Percentiles rank a stretch among this genome's conserved stretches.
Conservation (phyloP, 306 rosid species). For the Boehmeria nivea region DNA sequence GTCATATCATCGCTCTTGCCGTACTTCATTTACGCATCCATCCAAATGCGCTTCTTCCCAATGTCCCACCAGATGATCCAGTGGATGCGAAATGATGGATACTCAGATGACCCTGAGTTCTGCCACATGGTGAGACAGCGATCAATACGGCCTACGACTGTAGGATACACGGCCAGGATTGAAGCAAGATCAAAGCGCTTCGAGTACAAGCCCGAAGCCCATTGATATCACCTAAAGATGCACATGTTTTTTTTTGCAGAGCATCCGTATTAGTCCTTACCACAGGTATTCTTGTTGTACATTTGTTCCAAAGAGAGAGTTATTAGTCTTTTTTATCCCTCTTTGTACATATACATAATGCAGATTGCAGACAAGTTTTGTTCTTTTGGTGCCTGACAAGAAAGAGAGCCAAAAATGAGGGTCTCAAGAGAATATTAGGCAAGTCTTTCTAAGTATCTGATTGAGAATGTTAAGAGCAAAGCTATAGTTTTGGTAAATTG, state of each 20-base stretch:
- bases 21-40: slow-evolving; percentile 49
- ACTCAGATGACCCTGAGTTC: slow-evolving; percentile 67
- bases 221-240: slow-evolving; percentile 17
- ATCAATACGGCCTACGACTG: slow-evolving; percentile 64
- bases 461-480: too few relatives aligned
- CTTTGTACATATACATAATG: slow-evolving; percentile 39
- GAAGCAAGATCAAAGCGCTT: slow-evolving; percentile 62
- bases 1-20: slow-evolving; percentile 58
- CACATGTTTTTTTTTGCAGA: slow-evolving; percentile 1
- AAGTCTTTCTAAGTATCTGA: too few relatives aligned
- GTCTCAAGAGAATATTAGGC: slow-evolving; percentile 1
- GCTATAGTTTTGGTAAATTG: too few relatives aligned
- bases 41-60: slow-evolving; percentile 86
- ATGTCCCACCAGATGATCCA: slow-evolving; percentile 82
- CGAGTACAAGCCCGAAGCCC: slow-evolving; percentile 28
- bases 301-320: slow-evolving; percentile 23
- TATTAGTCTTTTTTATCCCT: slow-evolving; percentile 23
- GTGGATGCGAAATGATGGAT: slow-evolving; percentile 79
- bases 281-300: slow-evolving; percentile 25
- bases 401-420: slow-evolving; percentile 12
- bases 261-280: background rate
- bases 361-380: slow-evolving; percentile 14
- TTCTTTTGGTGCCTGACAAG: slow-evolving; percentile 10
- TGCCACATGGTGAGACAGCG: slow-evolving; percentile 69
- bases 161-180: slow-evolving; percentile 84